Evolutionary conservation across 306 rosid species (phyloP).

Genomic region (Leucaena leucocephala): DNA sequence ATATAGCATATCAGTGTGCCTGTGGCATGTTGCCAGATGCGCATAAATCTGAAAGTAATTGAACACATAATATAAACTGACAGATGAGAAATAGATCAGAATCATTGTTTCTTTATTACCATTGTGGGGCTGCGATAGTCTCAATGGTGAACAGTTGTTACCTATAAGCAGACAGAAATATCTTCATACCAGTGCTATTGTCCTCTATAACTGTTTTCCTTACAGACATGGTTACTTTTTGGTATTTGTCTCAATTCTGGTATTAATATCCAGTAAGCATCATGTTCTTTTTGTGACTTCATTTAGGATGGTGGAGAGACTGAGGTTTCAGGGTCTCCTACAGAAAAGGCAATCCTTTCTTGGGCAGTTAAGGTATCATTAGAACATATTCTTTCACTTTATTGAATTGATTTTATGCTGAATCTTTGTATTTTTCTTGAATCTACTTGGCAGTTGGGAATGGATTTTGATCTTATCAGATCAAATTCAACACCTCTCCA

Average conservation of each 20-base stretch:
- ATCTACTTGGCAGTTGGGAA: conserved; percentile 70
- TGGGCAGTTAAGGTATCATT: conserved; percentile 83
- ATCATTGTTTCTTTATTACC: conserved; percentile 15
- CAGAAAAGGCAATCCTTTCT: conserved; percentile 93
- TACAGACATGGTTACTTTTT: conserved; percentile 23
- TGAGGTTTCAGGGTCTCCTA: conserved; percentile 93
- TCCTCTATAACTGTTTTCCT: conserved; percentile 16
- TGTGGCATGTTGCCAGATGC: conserved; percentile 9
- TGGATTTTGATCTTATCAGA: conserved; percentile 76
- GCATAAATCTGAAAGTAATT: conserved; percentile 8
- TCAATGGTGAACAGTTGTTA: conserved; percentile 29
- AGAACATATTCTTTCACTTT: background rate
- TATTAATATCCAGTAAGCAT: conserved; percentile 20
- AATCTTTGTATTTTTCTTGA: conserved; percentile 27
- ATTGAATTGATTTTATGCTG: conserved; percentile 30
- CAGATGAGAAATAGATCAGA: conserved; percentile 6
- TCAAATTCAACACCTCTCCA: conserved; percentile 70
- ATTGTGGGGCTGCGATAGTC: conserved; percentile 21
- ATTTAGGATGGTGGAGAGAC: conserved; percentile 67
- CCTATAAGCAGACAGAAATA: conserved; percentile 24
- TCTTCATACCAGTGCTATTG: conserved; percentile 20
- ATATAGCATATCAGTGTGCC: conserved; percentile 8
- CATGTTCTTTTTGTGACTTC: conserved; percentile 30
- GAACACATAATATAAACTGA: conserved; percentile 15
- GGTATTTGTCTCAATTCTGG: conserved; percentile 18